A percentile compares a stretch with the other conserved stretches of the same genome.
phyloP scores from a whole-genome alignment of 768 basidiomycete species.

The Podaxis sp. region DNA sequence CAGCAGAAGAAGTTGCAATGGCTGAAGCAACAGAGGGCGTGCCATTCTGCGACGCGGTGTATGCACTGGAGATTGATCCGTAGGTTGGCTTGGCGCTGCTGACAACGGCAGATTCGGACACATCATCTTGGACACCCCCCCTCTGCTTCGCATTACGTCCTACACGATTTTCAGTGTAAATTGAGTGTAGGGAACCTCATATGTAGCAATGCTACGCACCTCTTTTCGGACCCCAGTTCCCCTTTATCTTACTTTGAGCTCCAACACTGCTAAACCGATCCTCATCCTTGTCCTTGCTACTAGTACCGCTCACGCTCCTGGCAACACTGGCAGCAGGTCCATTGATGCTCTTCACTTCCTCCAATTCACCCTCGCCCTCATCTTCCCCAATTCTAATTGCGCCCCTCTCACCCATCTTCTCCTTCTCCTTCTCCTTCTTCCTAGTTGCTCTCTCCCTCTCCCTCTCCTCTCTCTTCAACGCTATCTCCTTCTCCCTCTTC shows the following conservation, averaged over 20 bases:
- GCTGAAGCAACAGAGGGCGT: not conserved
- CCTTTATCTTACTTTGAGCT: not conserved
- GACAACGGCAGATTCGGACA: not conserved
- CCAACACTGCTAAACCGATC: too few species aligned
- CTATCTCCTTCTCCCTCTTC: conserved; percentile 1
- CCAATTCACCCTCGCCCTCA: not conserved
- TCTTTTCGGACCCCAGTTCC: conserved; percentile 10
- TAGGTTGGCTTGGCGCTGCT: not conserved
- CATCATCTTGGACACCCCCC: not conserved
- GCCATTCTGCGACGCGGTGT: not conserved
- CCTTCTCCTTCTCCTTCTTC: not conserved
- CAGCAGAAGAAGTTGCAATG: not conserved
- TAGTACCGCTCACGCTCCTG: not conserved
- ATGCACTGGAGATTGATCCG: not conserved
- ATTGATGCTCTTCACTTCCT: not conserved
- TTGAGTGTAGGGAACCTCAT: not conserved
- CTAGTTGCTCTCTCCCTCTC: not conserved
- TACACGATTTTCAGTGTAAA: not conserved
- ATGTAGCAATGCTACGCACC: not conserved
- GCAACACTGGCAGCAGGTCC: not conserved
- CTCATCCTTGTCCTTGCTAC: not conserved
- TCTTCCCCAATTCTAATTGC: not conserved
- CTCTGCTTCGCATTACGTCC: not conserved
- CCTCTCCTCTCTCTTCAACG: not conserved
- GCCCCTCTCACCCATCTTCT: not conserved